These are phyloP conservation scores for Termitomyces sp. DNA, from an alignment of 768 basidiomycete species.

Conservation along the genomic window DNA sequence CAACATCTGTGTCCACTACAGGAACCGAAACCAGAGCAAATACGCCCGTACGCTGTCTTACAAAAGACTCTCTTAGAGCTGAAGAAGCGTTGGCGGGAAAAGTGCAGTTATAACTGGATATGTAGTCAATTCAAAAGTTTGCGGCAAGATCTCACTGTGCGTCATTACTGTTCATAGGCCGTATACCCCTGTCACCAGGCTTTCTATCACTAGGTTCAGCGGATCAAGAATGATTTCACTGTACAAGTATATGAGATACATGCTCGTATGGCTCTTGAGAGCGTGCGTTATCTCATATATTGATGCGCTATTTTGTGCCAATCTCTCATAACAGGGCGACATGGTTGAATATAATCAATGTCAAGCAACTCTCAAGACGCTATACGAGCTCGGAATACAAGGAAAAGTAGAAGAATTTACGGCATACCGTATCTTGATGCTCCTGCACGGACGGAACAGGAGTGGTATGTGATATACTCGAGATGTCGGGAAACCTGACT, in stretches of 20 bases:
- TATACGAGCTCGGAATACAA: constrained; percentile 91
- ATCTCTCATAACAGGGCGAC: constrained; percentile 56
- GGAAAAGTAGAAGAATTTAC: constrained; percentile 95
- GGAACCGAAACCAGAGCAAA: constrained; percentile 94
- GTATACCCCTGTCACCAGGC: constrained; percentile 12
- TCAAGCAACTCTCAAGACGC: constrained; percentile 80
- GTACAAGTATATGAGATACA: constrained; percentile 98
- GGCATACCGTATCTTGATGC: constrained; percentile 95
- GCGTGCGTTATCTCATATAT: constrained; percentile 35
- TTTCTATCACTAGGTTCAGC: constrained; percentile 70
- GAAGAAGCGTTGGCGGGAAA: constrained; percentile 84
- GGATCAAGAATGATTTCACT: constrained; percentile 98
- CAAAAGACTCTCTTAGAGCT: constrained; percentile 81
- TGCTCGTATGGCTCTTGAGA: constrained; percentile 93
- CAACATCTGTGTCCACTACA: constrained; percentile 22
- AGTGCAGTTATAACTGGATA: constrained; percentile 77
- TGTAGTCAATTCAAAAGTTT: constrained; percentile 98
- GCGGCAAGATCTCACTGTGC: constrained; percentile 93
- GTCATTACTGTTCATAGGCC: constrained; percentile 28
- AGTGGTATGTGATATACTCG: constrained; percentile 54
- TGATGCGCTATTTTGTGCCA: neutral
- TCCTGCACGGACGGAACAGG: constrained; percentile 89
- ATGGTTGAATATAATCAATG: constrained; percentile 99
- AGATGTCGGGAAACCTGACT: neutral
- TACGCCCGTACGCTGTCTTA: constrained; percentile 82